Percentiles rank a stretch among this genome's conserved stretches.
Evolutionary conservation across 1,284 basidiomycete species (phyloP).

Genomic region (Pascua guehoae): DNA sequence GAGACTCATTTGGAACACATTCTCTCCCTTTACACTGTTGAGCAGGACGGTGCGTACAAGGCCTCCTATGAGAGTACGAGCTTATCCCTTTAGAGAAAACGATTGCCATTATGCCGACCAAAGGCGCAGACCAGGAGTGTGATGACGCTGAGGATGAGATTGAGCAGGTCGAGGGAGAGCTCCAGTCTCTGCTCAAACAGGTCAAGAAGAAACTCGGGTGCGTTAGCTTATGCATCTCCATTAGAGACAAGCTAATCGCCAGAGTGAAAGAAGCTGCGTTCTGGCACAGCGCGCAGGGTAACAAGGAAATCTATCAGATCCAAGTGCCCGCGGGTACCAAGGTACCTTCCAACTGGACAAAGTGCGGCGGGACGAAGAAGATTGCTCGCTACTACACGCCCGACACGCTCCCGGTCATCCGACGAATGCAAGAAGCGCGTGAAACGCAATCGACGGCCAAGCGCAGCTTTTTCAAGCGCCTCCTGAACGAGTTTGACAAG

Average conservation of each 20-base stretch:
- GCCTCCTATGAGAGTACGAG: neutral
- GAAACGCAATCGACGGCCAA: conserved; percentile 76
- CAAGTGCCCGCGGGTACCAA: conserved; percentile 63
- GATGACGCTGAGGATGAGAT: conserved; percentile 73
- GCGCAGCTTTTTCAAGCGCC: conserved; percentile 74
- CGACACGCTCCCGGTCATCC: conserved; percentile 65
- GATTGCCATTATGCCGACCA: conserved; percentile 61
- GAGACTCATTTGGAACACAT: conserved; percentile 61
- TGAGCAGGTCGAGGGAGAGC: conserved; percentile 60
- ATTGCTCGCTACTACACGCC: conserved; percentile 73
- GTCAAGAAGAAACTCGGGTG: conserved; percentile 54
- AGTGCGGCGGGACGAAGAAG: conserved; percentile 70
- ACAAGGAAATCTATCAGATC: conserved; percentile 86
- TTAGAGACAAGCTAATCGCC: neutral
- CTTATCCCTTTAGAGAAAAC: conserved; percentile 24
- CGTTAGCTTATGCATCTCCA: neutral
- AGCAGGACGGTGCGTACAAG: conserved; percentile 59
- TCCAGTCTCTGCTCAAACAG: conserved; percentile 64
- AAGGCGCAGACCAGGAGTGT: conserved; percentile 78
- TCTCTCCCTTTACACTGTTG: conserved; percentile 64
- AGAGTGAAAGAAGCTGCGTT: conserved; percentile 61
- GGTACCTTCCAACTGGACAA: conserved; percentile 78
- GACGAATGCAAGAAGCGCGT: conserved; percentile 81
- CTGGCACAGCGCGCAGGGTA: conserved; percentile 80
- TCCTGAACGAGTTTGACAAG: conserved; percentile 79